Percentiles rank a stretch among this genome's conserved stretches.
Evolutionary conservation across 352 stramenopile species (phyloP).

Genomic region (Paralagenidium karlingii): DNA sequence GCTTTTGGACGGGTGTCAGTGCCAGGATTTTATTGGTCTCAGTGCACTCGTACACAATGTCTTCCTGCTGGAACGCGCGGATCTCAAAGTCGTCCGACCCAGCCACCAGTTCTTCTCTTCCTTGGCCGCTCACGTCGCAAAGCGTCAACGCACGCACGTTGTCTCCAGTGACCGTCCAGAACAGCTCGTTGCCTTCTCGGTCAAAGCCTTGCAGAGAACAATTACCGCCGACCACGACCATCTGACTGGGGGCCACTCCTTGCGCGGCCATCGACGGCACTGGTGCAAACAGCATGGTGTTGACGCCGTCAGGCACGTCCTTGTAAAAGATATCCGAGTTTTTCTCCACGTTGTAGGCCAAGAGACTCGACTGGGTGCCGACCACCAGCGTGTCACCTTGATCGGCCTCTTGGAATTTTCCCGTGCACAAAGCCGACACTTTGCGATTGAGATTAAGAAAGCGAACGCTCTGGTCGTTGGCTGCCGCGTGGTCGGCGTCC

Average conservation of each 20-base stretch:
- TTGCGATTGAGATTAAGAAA: constrained; percentile 90
- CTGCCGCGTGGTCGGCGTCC: constrained; percentile 18
- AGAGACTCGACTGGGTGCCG: constrained; percentile 79
- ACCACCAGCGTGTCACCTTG: constrained; percentile 75
- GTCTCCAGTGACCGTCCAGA: constrained; percentile 88
- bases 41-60: constrained; percentile 80
- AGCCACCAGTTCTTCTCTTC: constrained; percentile 68
- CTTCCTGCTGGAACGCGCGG: constrained; percentile 80
- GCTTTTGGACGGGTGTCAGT: constrained; percentile 56
- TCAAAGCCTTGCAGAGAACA: constrained; percentile 87
- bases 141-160: constrained; percentile 77
- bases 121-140: constrained; percentile 56
- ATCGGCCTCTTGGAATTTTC: constrained; percentile 49
- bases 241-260: constrained; percentile 18
- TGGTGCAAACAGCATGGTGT: constrained; percentile 66
- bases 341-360: constrained; percentile 88
- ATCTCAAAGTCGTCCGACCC: constrained; percentile 88
- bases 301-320: constrained; percentile 75
- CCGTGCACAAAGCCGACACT: constrained; percentile 64
- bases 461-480: constrained; percentile 32
- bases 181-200: constrained; percentile 64
- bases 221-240: constrained; percentile 88
- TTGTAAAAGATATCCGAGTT: constrained; percentile 93
- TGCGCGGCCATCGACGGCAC: constrained; percentile 19
- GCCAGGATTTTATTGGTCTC: constrained; percentile 73